Evolutionary conservation across 2,329 filamentous ascomycete genomes (phyloP).

Genomic region (Massarina eburnea): DNA sequence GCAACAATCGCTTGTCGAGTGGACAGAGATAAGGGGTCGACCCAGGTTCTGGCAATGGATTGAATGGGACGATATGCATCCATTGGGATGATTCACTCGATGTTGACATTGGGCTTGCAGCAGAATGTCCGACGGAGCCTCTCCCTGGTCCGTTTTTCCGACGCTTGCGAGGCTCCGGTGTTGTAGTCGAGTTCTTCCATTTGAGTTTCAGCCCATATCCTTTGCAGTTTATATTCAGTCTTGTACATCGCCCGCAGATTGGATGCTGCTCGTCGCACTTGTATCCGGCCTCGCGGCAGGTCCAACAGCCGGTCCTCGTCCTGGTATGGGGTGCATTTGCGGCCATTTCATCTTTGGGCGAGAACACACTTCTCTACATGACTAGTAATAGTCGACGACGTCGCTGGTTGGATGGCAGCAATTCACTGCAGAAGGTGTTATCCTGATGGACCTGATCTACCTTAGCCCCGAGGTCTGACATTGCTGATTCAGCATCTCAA

Average conservation of each 20-base stretch:
- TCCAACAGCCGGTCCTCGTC: conserved; percentile 36
- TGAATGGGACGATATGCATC: background rate
- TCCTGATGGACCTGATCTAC: too few species aligned
- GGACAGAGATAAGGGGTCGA: conserved; percentile 15
- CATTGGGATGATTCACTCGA: conserved; percentile 16
- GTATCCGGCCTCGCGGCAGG: conserved; percentile 35
- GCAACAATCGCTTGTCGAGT: conserved; percentile 25
- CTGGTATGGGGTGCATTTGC: conserved; percentile 31
- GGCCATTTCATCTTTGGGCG: too few species aligned
- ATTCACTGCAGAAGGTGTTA: too few species aligned
- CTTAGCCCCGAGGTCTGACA: too few species aligned
- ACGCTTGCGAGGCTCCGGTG: conserved; percentile 11
- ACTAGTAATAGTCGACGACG: too few species aligned
- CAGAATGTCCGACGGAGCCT: conserved; percentile 3
- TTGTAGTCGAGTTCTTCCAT: conserved; percentile 25
- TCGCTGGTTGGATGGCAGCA: too few species aligned
- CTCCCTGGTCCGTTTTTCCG: conserved; percentile 19
- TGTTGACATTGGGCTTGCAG: background rate
- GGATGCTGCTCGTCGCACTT: conserved; percentile 38
- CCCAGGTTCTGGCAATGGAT: background rate
- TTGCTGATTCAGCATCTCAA: too few species aligned
- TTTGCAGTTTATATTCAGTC: conserved; percentile 33
- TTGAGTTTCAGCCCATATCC: conserved; percentile 34
- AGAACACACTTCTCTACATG: too few species aligned
- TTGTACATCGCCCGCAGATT: conserved; percentile 26